phyloP scores from a whole-genome alignment of 2,329 filamentous ascomycete genomes.

The Tolypocladium nubicola region DNA sequence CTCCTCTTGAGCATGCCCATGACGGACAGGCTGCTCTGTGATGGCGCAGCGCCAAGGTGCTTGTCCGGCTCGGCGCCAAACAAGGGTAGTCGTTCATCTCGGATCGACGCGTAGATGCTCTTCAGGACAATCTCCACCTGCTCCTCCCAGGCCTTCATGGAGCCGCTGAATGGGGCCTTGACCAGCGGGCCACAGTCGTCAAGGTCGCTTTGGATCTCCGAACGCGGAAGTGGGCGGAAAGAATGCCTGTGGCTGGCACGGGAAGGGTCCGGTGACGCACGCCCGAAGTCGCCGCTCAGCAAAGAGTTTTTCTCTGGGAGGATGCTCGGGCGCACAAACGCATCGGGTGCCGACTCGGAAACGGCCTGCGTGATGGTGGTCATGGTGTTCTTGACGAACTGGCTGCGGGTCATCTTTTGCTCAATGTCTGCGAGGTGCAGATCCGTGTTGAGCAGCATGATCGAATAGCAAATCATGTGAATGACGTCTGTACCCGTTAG shows the following conservation, averaged over 20 bases:
- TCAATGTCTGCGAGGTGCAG: conserved; percentile 92
- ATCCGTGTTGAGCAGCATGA: conserved; percentile 92
- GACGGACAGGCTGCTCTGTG: conserved; percentile 59
- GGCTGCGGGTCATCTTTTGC: conserved; percentile 86
- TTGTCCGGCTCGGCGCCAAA: conserved; percentile 55
- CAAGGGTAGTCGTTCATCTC: conserved; percentile 74
- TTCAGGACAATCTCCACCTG: conserved; percentile 88
- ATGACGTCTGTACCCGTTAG: conserved; percentile 62
- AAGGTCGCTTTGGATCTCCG: conserved; percentile 28
- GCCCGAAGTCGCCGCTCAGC: conserved; percentile 21
- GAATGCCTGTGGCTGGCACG: conserved; percentile 33
- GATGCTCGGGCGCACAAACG: conserved; percentile 49
- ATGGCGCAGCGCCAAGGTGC: conserved; percentile 23
- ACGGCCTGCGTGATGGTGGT: conserved; percentile 74
- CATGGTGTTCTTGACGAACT: conserved; percentile 96
- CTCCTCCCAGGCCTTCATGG: conserved; percentile 71
- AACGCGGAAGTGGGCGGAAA: conserved; percentile 38
- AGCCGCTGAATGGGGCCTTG: conserved; percentile 63
- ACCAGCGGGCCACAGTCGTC: conserved; percentile 68
- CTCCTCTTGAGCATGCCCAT: conserved; percentile 71
- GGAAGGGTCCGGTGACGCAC: conserved; percentile 25
- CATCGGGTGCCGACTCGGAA: conserved; percentile 58
- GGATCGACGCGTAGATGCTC: conserved; percentile 83
- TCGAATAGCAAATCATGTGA: conserved; percentile 93
- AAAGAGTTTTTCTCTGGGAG: conserved; percentile 32